Base-by-base conservation (phyloP, 345 rosid genomes). In the Hevea brasiliensis region DNA sequence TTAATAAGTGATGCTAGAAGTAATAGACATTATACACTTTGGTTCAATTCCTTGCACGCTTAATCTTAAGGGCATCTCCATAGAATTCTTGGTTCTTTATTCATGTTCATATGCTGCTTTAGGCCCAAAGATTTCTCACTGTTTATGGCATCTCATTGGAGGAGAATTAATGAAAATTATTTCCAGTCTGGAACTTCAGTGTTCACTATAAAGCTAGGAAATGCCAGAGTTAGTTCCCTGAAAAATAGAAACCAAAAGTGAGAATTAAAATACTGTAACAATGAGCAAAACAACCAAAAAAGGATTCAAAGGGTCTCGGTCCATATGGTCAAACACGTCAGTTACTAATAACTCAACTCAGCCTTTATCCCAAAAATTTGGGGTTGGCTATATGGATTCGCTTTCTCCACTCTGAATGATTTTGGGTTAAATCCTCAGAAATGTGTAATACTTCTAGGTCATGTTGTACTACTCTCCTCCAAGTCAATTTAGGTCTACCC, bases 151-250 rank as follows among this genome's bases (percentile, higher is more conserved):
- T 64, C 70, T 63, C 29, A 29, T 8, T 23, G 35, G 50, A 44
- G 54, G 24, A 41, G 18, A 60, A 68, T 27, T 29, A 6, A 3
- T 42, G 32, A 21, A 32, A 50, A 57, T 14, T 1, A n/a, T 54
- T 62, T 47, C 56, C 73, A 84, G 58, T 82, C 88, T 51, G 12
- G 65, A 53, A 78, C 88, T 67, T 68, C 79, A 37, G 76, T 80
- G 82, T 71, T 61, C 76, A 87, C 77, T 50, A 87, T 82, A 75
- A 89, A 84, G 75, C 91, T 87, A 18, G 91, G 93, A 80, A 85
- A 89, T 62, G 84, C 4, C 40, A 86, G 27, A 8, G 89, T 87
- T 69, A 89, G 12, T 74, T 87, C 91, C 87, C 93, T 89, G 87
- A 29, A 78, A 74, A 65, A 40, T 21, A 27, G 61, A 68, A 70